Evolutionary conservation across 345 rosid species (phyloP).

Genomic region (Citropsis articulata): DNA sequence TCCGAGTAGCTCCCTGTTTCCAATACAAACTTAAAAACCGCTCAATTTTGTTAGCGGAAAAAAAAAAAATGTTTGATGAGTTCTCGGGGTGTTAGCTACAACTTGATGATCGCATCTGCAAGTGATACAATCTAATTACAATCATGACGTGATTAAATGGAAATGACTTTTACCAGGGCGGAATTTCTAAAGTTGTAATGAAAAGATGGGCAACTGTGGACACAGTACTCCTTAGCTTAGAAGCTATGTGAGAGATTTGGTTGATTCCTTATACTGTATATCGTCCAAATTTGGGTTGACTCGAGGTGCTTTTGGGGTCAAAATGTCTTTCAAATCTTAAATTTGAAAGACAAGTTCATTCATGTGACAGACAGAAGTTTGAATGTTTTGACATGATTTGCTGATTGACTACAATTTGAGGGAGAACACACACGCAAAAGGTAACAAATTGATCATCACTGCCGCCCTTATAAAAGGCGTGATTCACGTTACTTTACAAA

Average conservation of each 20-base stretch:
- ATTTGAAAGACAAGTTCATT: background rate
- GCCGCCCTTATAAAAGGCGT: background rate
- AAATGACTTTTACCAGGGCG: background rate
- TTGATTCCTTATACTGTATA: background rate
- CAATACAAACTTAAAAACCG: too few species aligned
- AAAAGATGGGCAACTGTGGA: background rate
- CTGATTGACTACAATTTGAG: background rate
- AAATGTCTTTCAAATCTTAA: background rate
- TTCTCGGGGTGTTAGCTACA: background rate
- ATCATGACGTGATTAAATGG: background rate
- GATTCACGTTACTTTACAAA: background rate
- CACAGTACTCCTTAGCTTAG: background rate
- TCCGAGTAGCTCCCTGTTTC: background rate
- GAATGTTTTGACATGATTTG: background rate
- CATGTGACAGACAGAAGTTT: slow-evolving; percentile 10
- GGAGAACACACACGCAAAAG: background rate
- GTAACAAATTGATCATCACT: background rate
- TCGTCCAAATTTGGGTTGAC: background rate
- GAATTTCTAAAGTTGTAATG: background rate
- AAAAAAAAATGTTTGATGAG: background rate
- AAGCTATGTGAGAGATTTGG: background rate
- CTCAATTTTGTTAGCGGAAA: background rate
- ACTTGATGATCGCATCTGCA: background rate
- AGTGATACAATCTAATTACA: background rate
- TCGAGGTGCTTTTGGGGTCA: background rate